Conservation (phyloP, 2,329 filamentous ascomycete species). For the Hypomyces rosellus region DNA sequence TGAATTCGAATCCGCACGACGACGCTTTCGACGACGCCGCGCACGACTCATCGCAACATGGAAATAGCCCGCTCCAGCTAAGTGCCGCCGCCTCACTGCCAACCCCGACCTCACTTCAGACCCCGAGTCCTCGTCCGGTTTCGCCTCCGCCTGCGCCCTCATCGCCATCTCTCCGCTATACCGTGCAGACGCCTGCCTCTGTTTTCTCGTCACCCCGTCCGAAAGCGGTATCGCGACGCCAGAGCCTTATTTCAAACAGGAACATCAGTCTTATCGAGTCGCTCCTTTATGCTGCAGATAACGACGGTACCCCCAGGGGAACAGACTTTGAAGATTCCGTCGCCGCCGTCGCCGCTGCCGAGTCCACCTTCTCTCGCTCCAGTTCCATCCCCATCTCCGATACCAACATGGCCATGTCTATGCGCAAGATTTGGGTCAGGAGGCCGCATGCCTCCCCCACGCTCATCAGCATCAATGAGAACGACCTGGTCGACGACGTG, state of each 20-base stretch:
- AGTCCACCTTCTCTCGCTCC: slow-evolving; percentile 1
- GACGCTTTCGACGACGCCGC: neutral
- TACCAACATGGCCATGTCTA: slow-evolving; percentile 54
- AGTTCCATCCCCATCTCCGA: slow-evolving; percentile 29
- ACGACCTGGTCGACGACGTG: slow-evolving; percentile 90
- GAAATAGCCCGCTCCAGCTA: neutral
- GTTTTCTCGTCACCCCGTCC: slow-evolving; percentile 21
- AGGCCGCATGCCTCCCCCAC: slow-evolving; percentile 80
- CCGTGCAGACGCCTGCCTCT: slow-evolving; percentile 3
- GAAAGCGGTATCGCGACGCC: slow-evolving; percentile 19
- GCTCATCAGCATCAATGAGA: slow-evolving; percentile 74
- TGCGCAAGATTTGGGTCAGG: slow-evolving; percentile 91
- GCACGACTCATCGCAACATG: neutral
- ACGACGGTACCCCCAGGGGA: neutral
- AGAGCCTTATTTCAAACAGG: slow-evolving; percentile 6
- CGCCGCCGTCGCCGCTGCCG: neutral
- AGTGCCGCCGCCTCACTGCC: slow-evolving; percentile 14
- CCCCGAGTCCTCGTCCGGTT: neutral
- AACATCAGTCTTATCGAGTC: neutral
- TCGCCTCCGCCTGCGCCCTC: slow-evolving; percentile 23
- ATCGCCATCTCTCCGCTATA: slow-evolving; percentile 2
- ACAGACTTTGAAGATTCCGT: neutral
- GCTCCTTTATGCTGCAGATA: neutral
- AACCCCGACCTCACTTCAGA: neutral
- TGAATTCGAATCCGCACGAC: neutral